Percentiles rank a stretch among this genome's conserved stretches.
These are phyloP conservation scores for Hyphodiscus sp. DNA, from an alignment of 2,329 filamentous ascomycete genomes.

Conservation along the genomic window DNA sequence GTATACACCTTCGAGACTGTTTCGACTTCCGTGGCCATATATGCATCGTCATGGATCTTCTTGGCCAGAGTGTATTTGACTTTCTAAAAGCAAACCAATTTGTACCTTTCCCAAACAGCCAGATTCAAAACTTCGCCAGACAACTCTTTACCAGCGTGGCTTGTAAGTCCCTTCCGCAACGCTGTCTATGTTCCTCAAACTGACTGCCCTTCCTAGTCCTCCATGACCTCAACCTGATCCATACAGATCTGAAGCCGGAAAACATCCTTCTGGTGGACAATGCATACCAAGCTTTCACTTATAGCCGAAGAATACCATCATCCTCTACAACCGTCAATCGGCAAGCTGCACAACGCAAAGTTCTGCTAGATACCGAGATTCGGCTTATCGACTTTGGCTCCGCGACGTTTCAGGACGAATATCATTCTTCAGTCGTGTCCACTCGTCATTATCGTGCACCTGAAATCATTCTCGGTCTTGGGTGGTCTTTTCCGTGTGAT, in stretches of 20 bases:
- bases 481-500: slow-evolving; percentile 66
- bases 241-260: slow-evolving; percentile 72
- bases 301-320: slow-evolving; percentile 63
- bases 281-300: slow-evolving; percentile 63
- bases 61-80: slow-evolving; percentile 96
- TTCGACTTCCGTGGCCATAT: slow-evolving; percentile 98
- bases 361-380: slow-evolving; percentile 63
- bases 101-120: slow-evolving; percentile 94
- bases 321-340: slow-evolving; percentile 54
- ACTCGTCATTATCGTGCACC: slow-evolving; percentile 65
- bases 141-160: slow-evolving; percentile 98
- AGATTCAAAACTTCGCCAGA: slow-evolving; percentile 94
- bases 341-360: slow-evolving; percentile 56
- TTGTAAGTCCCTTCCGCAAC: slow-evolving; percentile 55
- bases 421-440: slow-evolving; percentile 65
- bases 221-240: slow-evolving; percentile 94
- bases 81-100: slow-evolving; percentile 95
- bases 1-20: slow-evolving; percentile 92
- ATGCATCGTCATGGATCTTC: slow-evolving; percentile 70
- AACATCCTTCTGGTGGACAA: slow-evolving; percentile 63
- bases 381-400: slow-evolving; percentile 66
- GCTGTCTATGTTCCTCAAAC: slow-evolving; percentile 3
- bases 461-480: slow-evolving; percentile 63
- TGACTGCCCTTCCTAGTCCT: slow-evolving; percentile 55
- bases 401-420: slow-evolving; percentile 67